Evolutionary conservation across 2,329 filamentous ascomycete genomes (phyloP), one percentile per base, ranked within the genome.

Genomic region (Ascochyta viciae-villosae): DNA sequence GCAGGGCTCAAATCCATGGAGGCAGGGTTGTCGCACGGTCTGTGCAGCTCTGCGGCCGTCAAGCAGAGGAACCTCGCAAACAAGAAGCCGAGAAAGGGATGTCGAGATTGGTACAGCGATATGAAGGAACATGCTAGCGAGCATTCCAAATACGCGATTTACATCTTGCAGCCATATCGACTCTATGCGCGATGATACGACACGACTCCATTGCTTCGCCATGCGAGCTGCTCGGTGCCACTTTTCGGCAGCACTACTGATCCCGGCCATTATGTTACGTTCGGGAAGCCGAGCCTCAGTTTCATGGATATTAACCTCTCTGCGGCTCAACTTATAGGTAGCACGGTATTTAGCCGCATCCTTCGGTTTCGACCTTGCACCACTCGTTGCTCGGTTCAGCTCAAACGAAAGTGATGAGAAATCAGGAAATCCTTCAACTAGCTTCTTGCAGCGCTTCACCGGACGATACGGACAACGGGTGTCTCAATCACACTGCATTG

Each of bases 1-100:
- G 53, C 26, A 47, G 26, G 53, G 40, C 9, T 49, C 54, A 7
- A 44, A 24, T 13, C 54, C 58, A 15, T 68, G 65, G 62, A 50
- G 47, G 1, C 62, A 64, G 39, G 56, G 60, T 4, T 66, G 60
- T 43, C 63, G 59, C 22, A 63, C 61, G 0, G 56, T 68, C 1
- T 65, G 65, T 29, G 53, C 50, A 6, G 62, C 60, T 5, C 43
- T 64, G 23, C 55, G 35, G 26, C 62, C 64, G 0, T 43, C 49
- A n/a, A 61, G 54, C 15, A 51, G 41, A n/a, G 47, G 48, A 13
- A 42, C 29, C 5, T 53, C 53, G 12, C 33, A 22, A 16, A 53
- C 27, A 16, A 47, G 45, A 16, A 54, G 24, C 7, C 34, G 13
- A 4, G 54, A 60, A 2, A 40, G 19, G 10, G 60, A 65, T 15